Conservation (phyloP, 192 early-diverging fungal genomes). For the Umbelopsis ramanniana region DNA sequence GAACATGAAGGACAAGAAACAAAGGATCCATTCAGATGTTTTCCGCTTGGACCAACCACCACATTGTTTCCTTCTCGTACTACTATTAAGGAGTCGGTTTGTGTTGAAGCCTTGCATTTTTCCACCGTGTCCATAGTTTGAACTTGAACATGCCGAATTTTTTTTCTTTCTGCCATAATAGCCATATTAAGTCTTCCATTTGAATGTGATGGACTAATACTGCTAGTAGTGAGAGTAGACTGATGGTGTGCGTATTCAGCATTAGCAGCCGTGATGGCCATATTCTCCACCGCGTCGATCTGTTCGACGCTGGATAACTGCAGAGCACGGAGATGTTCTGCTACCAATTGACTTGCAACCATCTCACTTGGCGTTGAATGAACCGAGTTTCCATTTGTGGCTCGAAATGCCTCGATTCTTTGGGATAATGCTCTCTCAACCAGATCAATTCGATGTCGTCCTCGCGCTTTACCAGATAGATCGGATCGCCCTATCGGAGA, state of each 20-base stretch:
- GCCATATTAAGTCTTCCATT: not conserved
- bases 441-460: not conserved
- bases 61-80: conserved; percentile 20
- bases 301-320: conserved; percentile 13
- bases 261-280: not conserved
- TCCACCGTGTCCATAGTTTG: conserved; percentile 26
- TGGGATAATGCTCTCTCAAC: conserved; percentile 12
- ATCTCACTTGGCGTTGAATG: conserved; percentile 27
- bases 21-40: not conserved
- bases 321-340: conserved; percentile 33
- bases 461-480: conserved; percentile 2
- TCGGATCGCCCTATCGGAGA: conserved; percentile 12
- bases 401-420: conserved; percentile 18
- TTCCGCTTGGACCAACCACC: not conserved
- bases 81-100: conserved; percentile 20
- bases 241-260: not conserved
- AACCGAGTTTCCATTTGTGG: not conserved
- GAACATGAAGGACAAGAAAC: conserved; percentile 23
- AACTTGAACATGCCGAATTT: conserved; percentile 35
- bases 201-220: conserved; percentile 10
- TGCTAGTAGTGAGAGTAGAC: not conserved
- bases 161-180: conserved; percentile 23
- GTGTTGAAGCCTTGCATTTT: conserved; percentile 14
- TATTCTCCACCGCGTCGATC: conserved; percentile 2
- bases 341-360: conserved; percentile 16